Conservation (phyloP, 768 basidiomycete genomes). For the Rhizopogon salebrosus region DNA sequence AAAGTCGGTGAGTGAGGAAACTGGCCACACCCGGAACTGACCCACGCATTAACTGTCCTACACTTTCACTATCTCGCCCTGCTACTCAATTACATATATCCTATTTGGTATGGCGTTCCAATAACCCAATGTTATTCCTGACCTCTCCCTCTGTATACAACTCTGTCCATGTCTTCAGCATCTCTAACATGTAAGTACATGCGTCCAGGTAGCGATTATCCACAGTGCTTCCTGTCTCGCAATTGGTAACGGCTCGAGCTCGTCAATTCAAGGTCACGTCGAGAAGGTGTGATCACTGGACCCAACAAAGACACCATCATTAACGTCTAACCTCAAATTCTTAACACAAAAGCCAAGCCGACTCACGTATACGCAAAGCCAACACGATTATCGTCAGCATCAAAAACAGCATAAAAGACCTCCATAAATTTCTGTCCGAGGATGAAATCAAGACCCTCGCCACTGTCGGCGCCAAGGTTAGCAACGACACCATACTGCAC, state of each 20-base stretch:
- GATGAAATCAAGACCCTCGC: slow-evolving; percentile 9
- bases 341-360: not conserved
- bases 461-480: slow-evolving; percentile 1
- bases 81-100: too few species aligned
- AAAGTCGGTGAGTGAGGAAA: too few species aligned
- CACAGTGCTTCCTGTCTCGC: too few species aligned
- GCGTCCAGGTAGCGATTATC: too few species aligned
- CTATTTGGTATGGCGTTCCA: too few species aligned
- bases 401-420: slow-evolving; percentile 10
- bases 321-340: not conserved
- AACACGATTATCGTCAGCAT: not conserved
- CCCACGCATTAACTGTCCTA: too few species aligned
- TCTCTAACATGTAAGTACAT: too few species aligned
- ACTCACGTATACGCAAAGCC: slow-evolving; percentile 3
- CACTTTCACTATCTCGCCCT: too few species aligned
- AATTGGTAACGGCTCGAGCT: not conserved
- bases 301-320: not conserved
- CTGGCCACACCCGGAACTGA: too few species aligned
- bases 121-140: too few species aligned
- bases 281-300: not conserved
- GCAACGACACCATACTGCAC: slow-evolving; percentile 10
- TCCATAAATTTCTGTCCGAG: slow-evolving; percentile 16
- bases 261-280: not conserved
- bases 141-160: too few species aligned
- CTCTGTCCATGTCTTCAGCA: too few species aligned